Evolutionary conservation across 805 yeast species (phyloP), one percentile per base, ranked within the genome.

Genomic region (Blastobotrys peoriensis): DNA sequence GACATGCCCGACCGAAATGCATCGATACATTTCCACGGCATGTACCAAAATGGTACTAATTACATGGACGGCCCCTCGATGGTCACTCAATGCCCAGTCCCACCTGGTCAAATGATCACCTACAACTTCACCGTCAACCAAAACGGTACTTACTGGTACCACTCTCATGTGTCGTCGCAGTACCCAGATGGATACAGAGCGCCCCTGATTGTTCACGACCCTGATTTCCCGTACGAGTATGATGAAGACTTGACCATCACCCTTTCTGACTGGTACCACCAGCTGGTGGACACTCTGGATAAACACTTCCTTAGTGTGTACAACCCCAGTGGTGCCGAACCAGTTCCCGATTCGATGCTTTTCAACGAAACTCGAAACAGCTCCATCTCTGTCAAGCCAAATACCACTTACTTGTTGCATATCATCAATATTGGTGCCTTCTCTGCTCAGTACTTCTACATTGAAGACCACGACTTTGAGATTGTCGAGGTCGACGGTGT

Each of bases 251-350:
- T 79, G 17, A 64, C 75, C 13, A 60, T 91, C 49, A 67, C 84
- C 5, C 55, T 93, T 36, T 70, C 83, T 39, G 98, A 93, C 59
- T 89, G 96, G 95, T 93, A 93, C 69, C 96, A 87, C 62, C 73
- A 73, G 38, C 63, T 65, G 41, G 71, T 81, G 25, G 76, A 65
- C 33, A 69, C 83, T 53, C 67, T 71, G 51, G 54, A 62, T 17
- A 68, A 73, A 15, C 47, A 56, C 30, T 89, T 93, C 69, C 61
- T 88, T 70, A 76, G 68, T 53, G 62, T 81, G 50, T 80, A 73
- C 70, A 93, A 93, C 66, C 98, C 98, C 47, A 86, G 96, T 6
- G 98, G 98, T 60, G 96, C 98, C 36, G 98, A 93, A 69, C 98
- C 98, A 41, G 81, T 93, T 55, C 98, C 98, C 5, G 83, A 85